Conservation (phyloP, 768 basidiomycete genomes). For the Rhodosporidiobolus odoratus region DNA sequence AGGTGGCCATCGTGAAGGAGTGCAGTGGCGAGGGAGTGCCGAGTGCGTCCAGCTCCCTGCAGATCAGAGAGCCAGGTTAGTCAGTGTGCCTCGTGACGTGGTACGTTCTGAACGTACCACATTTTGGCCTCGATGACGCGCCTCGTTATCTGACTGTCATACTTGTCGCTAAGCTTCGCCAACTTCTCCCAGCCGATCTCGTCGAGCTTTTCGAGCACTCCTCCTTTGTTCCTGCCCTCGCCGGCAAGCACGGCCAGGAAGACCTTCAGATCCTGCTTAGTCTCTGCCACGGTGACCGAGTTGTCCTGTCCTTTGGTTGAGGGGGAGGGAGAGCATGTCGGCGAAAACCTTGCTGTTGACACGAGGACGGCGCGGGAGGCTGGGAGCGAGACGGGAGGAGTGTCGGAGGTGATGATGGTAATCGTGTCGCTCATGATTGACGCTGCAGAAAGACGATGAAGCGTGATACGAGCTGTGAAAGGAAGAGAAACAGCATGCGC, state of each 20-base stretch:
- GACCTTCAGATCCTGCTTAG: neutral
- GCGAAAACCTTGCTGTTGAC: constrained; percentile 5
- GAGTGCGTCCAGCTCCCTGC: too few species aligned
- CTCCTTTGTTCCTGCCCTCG: neutral
- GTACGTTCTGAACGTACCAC: too few species aligned
- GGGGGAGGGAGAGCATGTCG: constrained; percentile 9
- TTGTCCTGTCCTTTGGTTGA: neutral
- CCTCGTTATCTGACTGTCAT: neutral
- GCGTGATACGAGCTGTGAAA: neutral
- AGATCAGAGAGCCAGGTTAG: too few species aligned
- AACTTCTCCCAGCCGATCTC: neutral
- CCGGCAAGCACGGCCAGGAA: neutral
- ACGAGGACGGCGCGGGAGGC: constrained; percentile 8
- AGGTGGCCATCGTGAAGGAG: too few species aligned
- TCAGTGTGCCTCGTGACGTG: too few species aligned
- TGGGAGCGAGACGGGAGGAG: neutral
- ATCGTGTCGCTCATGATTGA: neutral
- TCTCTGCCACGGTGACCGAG: neutral
- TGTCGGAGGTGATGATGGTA: constrained; percentile 1
- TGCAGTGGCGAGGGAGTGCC: too few species aligned
- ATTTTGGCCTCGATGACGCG: neutral
- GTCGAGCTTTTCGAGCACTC: neutral
- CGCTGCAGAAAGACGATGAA: neutral
- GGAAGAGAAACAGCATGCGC: neutral
- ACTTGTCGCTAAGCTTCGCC: too few species aligned